Base-by-base conservation (phyloP, 2,329 filamentous ascomycete species). In the Colletotrichum costaricense region DNA sequence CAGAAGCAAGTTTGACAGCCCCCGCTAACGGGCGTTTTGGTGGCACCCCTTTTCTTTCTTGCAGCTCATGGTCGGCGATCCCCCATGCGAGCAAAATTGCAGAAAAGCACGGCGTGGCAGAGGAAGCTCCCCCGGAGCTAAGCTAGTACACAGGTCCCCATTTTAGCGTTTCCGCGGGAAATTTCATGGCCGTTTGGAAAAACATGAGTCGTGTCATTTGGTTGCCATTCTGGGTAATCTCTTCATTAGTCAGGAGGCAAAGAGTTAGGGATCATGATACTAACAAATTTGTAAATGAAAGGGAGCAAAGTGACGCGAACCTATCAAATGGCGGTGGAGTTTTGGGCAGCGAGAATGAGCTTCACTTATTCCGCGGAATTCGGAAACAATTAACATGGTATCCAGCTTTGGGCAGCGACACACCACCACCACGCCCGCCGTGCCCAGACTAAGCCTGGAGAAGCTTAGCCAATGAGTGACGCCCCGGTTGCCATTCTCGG, bases 401-500 rank as follows among this genome's bases (percentile, higher is more conserved):
- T 49, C 19, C 42, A 49, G 19, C 42, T 42, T 63, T 38, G 49
- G 57, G 52, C 65, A 54, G 38, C 54, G 19, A 72, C 58, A 62
- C 57, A 30, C 14, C 14, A 42, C 33, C 9, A 35, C 33, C 33
- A 35, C 42, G 28, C 54, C 24, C 24, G 52, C 28, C 5, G 42
- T 4, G 42, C 19, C 42, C 42, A 65, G 33, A 49, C 24, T 16
- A 56, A 6, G 22, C 11, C 22, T 12, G 11, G n/a, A 28, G 26
- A 14, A 49, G 59, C 12, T 19, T 38, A 65, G 49, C 70, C 70
- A 73, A 73, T 73, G 52, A 63, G 22, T 49, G 60, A 19, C 54
- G 49, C 24, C 33, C 55, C 56, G 59, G 56, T 65, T 65, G 14
- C 70, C 60, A 38, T 70, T 73, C 67, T 70, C 60, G 67, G 70